Evolutionary conservation across 345 rosid genomes (phyloP).

Genomic region (Lepidium africanum): DNA sequence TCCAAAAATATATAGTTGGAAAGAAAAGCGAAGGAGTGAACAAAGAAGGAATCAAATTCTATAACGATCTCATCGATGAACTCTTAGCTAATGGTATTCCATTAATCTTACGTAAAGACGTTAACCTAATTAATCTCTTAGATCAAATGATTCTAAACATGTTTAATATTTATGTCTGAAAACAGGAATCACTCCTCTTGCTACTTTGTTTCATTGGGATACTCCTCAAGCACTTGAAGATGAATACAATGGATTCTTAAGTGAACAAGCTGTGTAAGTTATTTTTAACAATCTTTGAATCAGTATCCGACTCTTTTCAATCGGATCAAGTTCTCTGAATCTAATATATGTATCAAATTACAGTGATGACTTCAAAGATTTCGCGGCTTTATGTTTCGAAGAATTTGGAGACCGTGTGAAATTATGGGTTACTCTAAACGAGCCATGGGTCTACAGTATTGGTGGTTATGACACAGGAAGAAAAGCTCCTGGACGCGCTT

Average conservation of each 20-base stretch:
- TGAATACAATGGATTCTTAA: constrained; percentile 50
- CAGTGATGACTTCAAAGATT: constrained; percentile 33
- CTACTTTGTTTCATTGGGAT: constrained; percentile 55
- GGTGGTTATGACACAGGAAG: constrained; percentile 31
- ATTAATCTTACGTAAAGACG: not conserved
- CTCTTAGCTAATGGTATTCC: constrained; percentile 35
- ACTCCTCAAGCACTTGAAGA: constrained; percentile 56
- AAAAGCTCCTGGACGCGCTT: constrained; percentile 34
- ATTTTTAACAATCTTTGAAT: not conserved
- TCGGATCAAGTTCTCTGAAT: not conserved
- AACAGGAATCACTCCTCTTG: constrained; percentile 45
- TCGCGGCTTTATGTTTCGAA: constrained; percentile 27
- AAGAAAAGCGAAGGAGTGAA: constrained; percentile 40
- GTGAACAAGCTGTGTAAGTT: constrained; percentile 42
- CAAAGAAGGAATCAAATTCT: constrained; percentile 39
- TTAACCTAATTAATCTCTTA: not conserved
- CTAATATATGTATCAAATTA: constrained; percentile 7
- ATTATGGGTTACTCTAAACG: constrained; percentile 36
- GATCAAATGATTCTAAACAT: not conserved
- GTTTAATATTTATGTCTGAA: not conserved
- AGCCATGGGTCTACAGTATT: constrained; percentile 31
- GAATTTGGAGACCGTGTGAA: constrained; percentile 40
- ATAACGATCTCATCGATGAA: constrained; percentile 48
- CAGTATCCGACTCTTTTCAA: not conserved
- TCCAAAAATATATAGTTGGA: constrained; percentile 21